phyloP scores from a whole-genome alignment of 257 asterid genomes.

The Petunia axillaris region DNA sequence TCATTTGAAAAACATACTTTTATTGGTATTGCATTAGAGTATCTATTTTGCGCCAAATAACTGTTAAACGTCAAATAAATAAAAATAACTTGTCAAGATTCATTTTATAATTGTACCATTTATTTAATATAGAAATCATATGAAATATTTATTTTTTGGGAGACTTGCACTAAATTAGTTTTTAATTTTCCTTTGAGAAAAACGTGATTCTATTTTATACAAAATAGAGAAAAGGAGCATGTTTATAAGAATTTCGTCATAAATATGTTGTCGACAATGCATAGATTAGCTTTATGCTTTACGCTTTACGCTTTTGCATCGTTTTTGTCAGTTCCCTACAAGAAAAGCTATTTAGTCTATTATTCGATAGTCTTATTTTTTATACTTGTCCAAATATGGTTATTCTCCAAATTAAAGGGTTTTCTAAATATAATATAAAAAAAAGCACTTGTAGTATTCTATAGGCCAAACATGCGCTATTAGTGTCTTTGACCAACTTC shows the following conservation, averaged over 20 bases:
- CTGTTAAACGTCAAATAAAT: neutral
- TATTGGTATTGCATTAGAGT: neutral
- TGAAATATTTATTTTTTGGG: neutral
- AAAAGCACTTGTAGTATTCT: neutral
- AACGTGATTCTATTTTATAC: too few relatives aligned
- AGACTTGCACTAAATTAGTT: neutral
- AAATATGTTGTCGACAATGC: neutral
- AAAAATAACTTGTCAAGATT: neutral
- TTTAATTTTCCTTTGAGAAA: too few relatives aligned
- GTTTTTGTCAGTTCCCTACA: neutral
- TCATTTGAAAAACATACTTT: neutral
- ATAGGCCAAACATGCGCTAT: neutral
- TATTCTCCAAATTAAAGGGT: neutral
- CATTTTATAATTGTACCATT: neutral
- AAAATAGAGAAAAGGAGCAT: too few relatives aligned
- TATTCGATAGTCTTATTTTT: neutral
- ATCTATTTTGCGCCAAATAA: neutral
- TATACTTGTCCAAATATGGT: too few relatives aligned
- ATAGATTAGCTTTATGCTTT: too few relatives aligned
- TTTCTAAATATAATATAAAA: neutral
- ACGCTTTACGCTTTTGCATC: too few relatives aligned
- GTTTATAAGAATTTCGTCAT: neutral
- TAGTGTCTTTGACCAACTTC: neutral
- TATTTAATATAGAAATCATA: neutral
- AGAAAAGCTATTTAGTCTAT: too few relatives aligned